Evolutionary conservation across 2,329 filamentous ascomycete species (phyloP), one percentile per base, ranked within the genome.

Genomic region (Ceratocystis albifundus): DNA sequence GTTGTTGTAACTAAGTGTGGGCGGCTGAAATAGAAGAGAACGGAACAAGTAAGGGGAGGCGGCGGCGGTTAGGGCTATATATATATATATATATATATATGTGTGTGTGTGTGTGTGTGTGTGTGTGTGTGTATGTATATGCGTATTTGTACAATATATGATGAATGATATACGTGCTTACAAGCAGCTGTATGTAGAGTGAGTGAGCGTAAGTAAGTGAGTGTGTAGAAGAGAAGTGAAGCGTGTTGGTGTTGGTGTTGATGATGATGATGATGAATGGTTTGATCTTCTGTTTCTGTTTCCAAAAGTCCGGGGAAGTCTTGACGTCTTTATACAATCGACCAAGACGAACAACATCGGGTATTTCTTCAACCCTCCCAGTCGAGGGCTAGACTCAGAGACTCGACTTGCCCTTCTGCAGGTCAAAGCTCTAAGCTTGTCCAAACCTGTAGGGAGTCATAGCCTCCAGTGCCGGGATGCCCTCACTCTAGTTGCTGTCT

Each of bases 201-300:
- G 1, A 63, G 20, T 5, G 61, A 25, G n/a, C n/a, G 20, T 65
- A 10, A 30, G 62, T 73, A 20, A 48, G 8, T 36, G 32, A 44
- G 46, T 6, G 46, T 6, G 20, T 64, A 17, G 15, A 30, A 32
- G 12, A 25, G 28, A 66, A 10, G 15, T 57, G 22, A 17, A 8
- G 32, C 12, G 12, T 28, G 25, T n/a, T 57, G 3, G 15, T 57
- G n/a, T 57, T 57, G 48, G 22, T 15, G 45, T 15, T 46, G 45
- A 6, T 46, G 45, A 4, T 53, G 45, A 4, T 53, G 53, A 30
- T 57, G 25, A 57, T 57, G 53, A 4, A 6, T 57, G 22, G 8
- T 30, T 22, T 32, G 12, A 6, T n/a, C 22, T 30, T 30, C 53
- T 57, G 10, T 30, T 57, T 57, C 28, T 32, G 53, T 32, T 57